Conservation (phyloP, 2,329 filamentous ascomycete species). For the Drechslerella dactyloides region DNA sequence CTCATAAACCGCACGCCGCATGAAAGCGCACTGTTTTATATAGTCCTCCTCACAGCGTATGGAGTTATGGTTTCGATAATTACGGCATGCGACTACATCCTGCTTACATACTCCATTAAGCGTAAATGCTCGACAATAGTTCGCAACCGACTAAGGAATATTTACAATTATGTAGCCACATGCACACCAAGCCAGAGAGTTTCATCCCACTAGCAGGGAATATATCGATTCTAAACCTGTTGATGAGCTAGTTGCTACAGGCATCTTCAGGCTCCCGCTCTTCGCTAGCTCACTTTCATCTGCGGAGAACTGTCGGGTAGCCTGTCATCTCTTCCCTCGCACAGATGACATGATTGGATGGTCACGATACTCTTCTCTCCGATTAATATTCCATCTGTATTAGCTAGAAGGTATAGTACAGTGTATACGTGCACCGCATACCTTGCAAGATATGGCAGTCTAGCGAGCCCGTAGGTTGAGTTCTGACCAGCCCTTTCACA, state of each 20-base stretch:
- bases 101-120: slow-evolving; percentile 1
- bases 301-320: slow-evolving; percentile 12
- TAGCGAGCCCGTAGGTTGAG: not conserved
- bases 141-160: not conserved
- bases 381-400: slow-evolving; percentile 9
- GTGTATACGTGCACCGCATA: not conserved
- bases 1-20: slow-evolving; percentile 37
- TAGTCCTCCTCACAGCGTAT: not conserved
- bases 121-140: not conserved
- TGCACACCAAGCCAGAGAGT: slow-evolving; percentile 34
- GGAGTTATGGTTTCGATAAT: not conserved
- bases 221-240: slow-evolving; percentile 19
- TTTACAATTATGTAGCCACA: slow-evolving; percentile 9
- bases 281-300: slow-evolving; percentile 9
- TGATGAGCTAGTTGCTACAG: slow-evolving; percentile 13
- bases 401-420: slow-evolving; percentile 15
- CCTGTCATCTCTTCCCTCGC: slow-evolving; percentile 26
- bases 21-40: slow-evolving; percentile 29
- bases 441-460: too few species aligned
- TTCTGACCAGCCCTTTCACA: slow-evolving; percentile 17
- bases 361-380: not conserved
- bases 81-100: not conserved
- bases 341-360: slow-evolving; percentile 26
- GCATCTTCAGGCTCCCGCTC: slow-evolving; percentile 49
- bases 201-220: slow-evolving; percentile 47